Percentiles rank a stretch among this genome's conserved stretches.
Evolutionary conservation across 139 green algal species (phyloP).

Genomic region (Spirogloea muscicola): DNA sequence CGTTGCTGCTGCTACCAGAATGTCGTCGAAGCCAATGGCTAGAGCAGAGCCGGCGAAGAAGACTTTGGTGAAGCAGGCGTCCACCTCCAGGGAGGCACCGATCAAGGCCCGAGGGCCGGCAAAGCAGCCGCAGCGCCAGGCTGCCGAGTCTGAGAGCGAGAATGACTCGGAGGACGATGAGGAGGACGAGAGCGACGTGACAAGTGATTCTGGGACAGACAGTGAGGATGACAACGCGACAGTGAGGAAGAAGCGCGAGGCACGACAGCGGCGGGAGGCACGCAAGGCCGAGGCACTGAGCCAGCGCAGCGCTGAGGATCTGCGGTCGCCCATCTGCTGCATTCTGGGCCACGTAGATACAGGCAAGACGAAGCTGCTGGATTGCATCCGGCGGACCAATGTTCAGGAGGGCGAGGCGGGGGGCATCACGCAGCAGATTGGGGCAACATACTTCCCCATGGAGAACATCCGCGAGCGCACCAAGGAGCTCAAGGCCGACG

Average conservation of each 20-base stretch:
- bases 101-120: conserved; percentile 2
- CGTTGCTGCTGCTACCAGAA: no score
- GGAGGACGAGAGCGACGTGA: conserved; percentile 47
- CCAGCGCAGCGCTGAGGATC: conserved; percentile 56
- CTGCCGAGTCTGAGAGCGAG: conserved; percentile 32
- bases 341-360: conserved; percentile 99
- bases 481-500: conserved; percentile 41
- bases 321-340: conserved; percentile 98
- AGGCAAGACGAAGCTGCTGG: conserved; percentile 99
- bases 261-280: conserved; percentile 27
- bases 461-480: conserved; percentile 80
- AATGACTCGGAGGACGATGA: conserved; percentile 29
- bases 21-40: background rate
- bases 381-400: conserved; percentile 96
- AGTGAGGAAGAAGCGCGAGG: conserved; percentile 13
- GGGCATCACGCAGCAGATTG: conserved; percentile 99
- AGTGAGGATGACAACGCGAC: conserved; percentile 47
- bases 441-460: conserved; percentile 91
- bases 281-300: conserved; percentile 23
- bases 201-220: conserved; percentile 53
- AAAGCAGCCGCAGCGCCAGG: background rate
- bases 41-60: no score
- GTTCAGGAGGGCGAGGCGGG: conserved; percentile 97
- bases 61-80: no score
- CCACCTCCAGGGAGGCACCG: background rate